Base-by-base conservation (phyloP, 1,284 basidiomycete genomes). In the Jaminaea rosea region DNA sequence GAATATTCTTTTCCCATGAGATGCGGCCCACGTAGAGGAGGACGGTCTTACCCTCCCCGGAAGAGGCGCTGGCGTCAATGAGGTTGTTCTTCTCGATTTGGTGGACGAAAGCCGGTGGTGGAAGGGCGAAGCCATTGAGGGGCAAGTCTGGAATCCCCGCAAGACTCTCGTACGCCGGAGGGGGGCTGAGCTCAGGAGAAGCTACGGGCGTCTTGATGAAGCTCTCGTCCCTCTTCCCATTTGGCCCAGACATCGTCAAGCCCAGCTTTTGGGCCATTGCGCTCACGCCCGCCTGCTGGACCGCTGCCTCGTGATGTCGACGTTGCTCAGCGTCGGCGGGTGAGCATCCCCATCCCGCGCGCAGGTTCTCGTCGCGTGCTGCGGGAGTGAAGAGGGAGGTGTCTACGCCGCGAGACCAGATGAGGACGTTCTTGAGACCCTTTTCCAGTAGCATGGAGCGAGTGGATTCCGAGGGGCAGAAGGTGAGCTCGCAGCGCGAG, bases 1-100 rank as follows among this genome's bases (percentile, higher is more conserved):
- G 73, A 2, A 82, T 76, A 63, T 82, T 82, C 72, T 82, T 82
- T 67, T 82, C 80, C 78, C 79, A 80, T 2, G 77, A 79, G 39
- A 77, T 70, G 19, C 75, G 69, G 23, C 75, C 76, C 49, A 76
- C 76, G 56, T 76, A 77, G 17, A 75, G 74, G 2, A 77, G 59
- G 27, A 75, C 74, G 11, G 59, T 65, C 49, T 63, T 69, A 50
- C 56, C 67, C 59, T 64, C 53, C 13, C 58, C 24, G 47, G 49
- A 13, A 55, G 55, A 26, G 53, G 45, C 11, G 44, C 15, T 3
- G 6, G 21, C 26, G 26, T 26, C 29, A 41, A 47, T 21, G 19
- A 36, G 15, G 51, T 13, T 6, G 41, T 15, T 1, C 5, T 23
- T 3, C 8, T 19, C 45, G 27, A 7, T 10, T 11, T 8, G 26